Evolutionary conservation across 805 yeast genomes (phyloP).

Genomic region (Yarrowia sp.): DNA sequence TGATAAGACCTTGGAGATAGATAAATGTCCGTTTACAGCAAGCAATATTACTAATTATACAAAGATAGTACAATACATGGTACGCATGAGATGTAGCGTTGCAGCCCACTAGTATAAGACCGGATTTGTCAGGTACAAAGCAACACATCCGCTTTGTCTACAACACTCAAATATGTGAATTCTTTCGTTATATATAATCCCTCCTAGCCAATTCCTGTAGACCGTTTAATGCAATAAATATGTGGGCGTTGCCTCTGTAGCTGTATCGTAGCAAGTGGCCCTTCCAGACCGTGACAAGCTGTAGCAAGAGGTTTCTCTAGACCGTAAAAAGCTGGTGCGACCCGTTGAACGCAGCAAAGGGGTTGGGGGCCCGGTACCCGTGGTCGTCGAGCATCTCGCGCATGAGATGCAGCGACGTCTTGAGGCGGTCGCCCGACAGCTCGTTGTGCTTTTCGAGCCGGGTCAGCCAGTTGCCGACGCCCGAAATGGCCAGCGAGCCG

Average conservation of each 20-base stretch:
- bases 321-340: constrained; percentile 9
- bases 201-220: constrained; percentile 2
- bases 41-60: not conserved
- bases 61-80: not conserved
- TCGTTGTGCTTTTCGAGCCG: constrained; percentile 21
- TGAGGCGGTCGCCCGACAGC: constrained; percentile 22
- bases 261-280: no score
- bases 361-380: constrained; percentile 20
- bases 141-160: not conserved
- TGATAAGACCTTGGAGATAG: no score
- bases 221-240: constrained; percentile 22
- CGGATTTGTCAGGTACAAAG: no score
- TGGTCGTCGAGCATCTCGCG: constrained; percentile 12
- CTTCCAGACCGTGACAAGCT: not conserved
- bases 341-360: constrained; percentile 10
- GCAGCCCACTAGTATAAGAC: no score
- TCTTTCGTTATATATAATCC: not conserved
- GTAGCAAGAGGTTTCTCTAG: not conserved
- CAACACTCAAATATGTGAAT: not conserved
- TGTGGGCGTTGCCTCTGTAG: not conserved
- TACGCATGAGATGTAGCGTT: no score
- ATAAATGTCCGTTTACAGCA: not conserved
- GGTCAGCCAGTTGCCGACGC: constrained; percentile 5
- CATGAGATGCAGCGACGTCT: not conserved
- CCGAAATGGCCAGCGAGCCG: constrained; percentile 25